phyloP scores from a whole-genome alignment of 2,329 filamentous ascomycete genomes.

The Huntiella moniliformis region DNA sequence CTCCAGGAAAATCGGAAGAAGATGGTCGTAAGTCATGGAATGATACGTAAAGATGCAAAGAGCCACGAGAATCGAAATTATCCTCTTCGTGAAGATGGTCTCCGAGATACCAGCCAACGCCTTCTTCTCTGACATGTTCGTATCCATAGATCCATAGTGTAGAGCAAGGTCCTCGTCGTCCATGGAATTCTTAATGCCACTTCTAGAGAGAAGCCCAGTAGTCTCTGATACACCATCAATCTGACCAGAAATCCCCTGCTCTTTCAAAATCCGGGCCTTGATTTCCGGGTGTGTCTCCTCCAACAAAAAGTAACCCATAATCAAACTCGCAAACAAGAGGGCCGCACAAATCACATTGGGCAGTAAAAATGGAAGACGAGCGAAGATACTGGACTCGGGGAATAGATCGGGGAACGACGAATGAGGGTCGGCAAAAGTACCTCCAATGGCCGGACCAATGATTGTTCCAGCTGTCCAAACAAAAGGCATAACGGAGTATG shows the following conservation, averaged over 20 bases:
- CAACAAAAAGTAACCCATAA: conserved; percentile 62
- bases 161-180: conserved; percentile 15
- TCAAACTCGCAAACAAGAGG: conserved; percentile 59
- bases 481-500: conserved; percentile 85
- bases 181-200: conserved; percentile 38
- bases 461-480: conserved; percentile 86
- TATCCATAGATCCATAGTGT: conserved; percentile 51
- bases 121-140: conserved; percentile 17
- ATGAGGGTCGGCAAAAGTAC: conserved; percentile 64
- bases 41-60: conserved; percentile 86
- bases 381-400: conserved; percentile 49
- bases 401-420: conserved; percentile 55
- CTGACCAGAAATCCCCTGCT: neutral
- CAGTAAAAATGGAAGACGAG: conserved; percentile 65
- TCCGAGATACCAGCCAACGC: conserved; percentile 8
- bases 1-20: conserved; percentile 84
- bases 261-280: conserved; percentile 28
- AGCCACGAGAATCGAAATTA: conserved; percentile 44
- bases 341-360: conserved; percentile 72
- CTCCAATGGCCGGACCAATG: conserved; percentile 72
- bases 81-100: conserved; percentile 12
- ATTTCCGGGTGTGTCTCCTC: conserved; percentile 81
- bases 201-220: conserved; percentile 45
- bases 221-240: conserved; percentile 37
- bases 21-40: conserved; percentile 84